Conservation (phyloP, 805 yeast species). For the Ascoidea asiatica region DNA sequence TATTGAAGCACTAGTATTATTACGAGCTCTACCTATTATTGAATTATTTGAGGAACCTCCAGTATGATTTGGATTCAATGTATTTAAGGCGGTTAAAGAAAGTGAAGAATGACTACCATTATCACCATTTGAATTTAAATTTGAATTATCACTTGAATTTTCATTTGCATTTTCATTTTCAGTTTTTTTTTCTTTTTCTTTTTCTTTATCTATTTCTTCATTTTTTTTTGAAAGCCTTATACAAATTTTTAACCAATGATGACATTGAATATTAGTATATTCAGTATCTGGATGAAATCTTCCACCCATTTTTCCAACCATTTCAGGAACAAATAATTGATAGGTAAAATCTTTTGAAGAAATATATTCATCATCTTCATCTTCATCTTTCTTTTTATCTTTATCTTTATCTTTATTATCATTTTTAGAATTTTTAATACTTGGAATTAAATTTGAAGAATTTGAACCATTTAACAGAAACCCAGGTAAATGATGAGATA, state of each 20-base stretch:
- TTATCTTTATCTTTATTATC: not conserved
- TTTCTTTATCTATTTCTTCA: slow-evolving; percentile 18
- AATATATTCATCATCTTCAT: slow-evolving; percentile 37
- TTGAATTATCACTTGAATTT: not conserved
- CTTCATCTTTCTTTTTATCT: slow-evolving; percentile 15
- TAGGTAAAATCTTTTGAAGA: slow-evolving; percentile 73
- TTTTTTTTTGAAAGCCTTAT: slow-evolving; percentile 63
- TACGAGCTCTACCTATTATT: slow-evolving; percentile 1
- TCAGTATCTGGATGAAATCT: slow-evolving; percentile 80
- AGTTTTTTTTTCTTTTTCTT: not conserved
- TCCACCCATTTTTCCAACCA: slow-evolving; percentile 28
- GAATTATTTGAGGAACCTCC: not conserved
- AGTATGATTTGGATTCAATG: not conserved
- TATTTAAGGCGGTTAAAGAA: not conserved
- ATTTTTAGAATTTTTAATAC: not conserved
- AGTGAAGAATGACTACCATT: not conserved
- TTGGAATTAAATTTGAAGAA: too few species aligned
- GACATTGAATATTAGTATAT: slow-evolving; percentile 65
- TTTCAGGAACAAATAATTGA: slow-evolving; percentile 71
- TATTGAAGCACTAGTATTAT: slow-evolving; percentile 1
- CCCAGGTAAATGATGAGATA: too few species aligned
- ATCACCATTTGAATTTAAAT: not conserved
- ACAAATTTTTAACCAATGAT: slow-evolving; percentile 92
- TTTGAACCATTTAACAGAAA: too few species aligned
- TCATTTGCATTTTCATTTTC: not conserved